Base-by-base conservation (phyloP, 495 filamentous ascomycete genomes). In the Tetracladium marchalianum region DNA sequence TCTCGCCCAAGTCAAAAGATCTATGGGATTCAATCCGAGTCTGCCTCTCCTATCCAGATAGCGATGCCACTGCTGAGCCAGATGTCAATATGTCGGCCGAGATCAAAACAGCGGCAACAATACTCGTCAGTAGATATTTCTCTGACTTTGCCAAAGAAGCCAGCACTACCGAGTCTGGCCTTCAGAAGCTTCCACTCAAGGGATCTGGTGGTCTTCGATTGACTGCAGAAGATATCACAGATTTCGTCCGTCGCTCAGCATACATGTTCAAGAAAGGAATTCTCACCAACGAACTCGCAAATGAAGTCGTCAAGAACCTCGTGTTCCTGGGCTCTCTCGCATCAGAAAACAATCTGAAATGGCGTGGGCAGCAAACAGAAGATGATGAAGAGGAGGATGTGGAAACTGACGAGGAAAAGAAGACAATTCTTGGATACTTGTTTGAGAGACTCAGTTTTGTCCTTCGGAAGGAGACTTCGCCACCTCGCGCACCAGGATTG, bases 61-160 rank as follows among this genome's bases (percentile, higher is more conserved):
- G 22, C 7, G 22, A 27, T 27, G 22, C 22, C 22, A 27, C 22
- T 3, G 22, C 22, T 7, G 22, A 27, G 22, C 22, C 22, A 27
- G 22, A 27, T 27, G 22, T 27, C 22, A 27, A 27, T 27, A 3
- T 27, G 7, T 78, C 93, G 58, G 57, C 76, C 6, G 81, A 78
- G 66, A 78, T 95, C 47, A 90, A 92, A 58, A 72, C 86, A 18
- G 81, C 79, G 12, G 77, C 86, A 13, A 76, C 84, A 5, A 81
- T 77, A 47, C 73, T 97, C n/a, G 55, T 89, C 9, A 81, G 84
- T 22, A 66, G 74, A 19, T 90, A 81, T 66, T 79, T 96, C 43
- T 78, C 81, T 0, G 84, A 94, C 57, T 76, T 94, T 41, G 82
- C 85, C 27, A 75, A 76, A 44, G 3, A 27, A 27, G 22, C 22